phyloP scores from a whole-genome alignment of 2,329 filamentous ascomycete species.

The Hymenoscyphus salicellus region DNA sequence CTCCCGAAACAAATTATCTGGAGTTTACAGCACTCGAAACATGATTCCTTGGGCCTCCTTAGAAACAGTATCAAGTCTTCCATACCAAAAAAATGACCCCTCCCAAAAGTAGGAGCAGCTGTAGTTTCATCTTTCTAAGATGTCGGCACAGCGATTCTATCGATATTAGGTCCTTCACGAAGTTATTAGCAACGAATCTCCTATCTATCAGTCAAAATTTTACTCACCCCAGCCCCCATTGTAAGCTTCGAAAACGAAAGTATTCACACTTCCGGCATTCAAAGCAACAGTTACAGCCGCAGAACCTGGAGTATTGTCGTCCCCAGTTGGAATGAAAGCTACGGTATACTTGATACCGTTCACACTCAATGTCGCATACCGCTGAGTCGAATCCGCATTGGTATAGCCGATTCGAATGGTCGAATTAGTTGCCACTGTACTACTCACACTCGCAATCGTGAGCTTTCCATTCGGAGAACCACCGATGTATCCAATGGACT shows the following conservation, averaged over 20 bases:
- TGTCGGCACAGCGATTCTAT: constrained; percentile 51
- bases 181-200: constrained; percentile 15
- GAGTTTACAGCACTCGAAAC: constrained; percentile 22
- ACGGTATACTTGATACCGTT: constrained; percentile 51
- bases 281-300: constrained; percentile 49
- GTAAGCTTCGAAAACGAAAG: constrained; percentile 45
- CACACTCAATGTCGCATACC: constrained; percentile 54
- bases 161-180: constrained; percentile 48
- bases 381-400: constrained; percentile 52
- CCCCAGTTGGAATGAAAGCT: constrained; percentile 52
- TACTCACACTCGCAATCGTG: constrained; percentile 46
- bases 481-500: constrained; percentile 54
- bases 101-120: not conserved
- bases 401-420: constrained; percentile 55
- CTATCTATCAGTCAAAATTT: not conserved
- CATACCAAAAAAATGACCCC: constrained; percentile 6
- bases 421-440: constrained; percentile 43
- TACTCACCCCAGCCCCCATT: constrained; percentile 40
- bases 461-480: constrained; percentile 46
- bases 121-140: not conserved
- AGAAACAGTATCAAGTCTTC: constrained; percentile 22
- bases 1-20: constrained; percentile 22
- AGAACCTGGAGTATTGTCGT: constrained; percentile 44
- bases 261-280: constrained; percentile 46
- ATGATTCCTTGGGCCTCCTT: constrained; percentile 27